phyloP scores from a whole-genome alignment of 139 green algal species.

The Chlorella vulgaris region DNA sequence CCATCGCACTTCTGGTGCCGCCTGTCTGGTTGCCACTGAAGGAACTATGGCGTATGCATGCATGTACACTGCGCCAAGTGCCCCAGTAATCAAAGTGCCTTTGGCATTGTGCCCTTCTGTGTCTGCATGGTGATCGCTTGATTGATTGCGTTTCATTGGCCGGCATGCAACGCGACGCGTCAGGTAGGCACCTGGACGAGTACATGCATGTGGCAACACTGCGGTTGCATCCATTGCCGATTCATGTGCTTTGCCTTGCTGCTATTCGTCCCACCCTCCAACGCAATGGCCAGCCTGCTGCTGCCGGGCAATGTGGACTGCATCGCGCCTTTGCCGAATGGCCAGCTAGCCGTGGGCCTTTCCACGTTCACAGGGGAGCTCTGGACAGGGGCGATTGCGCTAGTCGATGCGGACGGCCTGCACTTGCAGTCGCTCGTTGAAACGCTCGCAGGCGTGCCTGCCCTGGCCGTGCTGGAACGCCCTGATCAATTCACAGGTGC shows the following conservation, averaged over 20 bases:
- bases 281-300: neutral
- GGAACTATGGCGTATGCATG: too few species aligned
- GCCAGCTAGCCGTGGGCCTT: neutral
- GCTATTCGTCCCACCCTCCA: neutral
- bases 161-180: too few species aligned
- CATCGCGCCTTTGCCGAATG: neutral
- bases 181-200: too few species aligned
- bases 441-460: neutral
- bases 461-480: neutral
- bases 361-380: neutral
- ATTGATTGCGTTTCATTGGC: too few species aligned
- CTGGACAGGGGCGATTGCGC: neutral
- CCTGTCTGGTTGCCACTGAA: too few species aligned
- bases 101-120: too few species aligned
- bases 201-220: neutral
- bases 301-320: neutral
- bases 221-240: neutral
- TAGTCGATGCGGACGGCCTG: neutral
- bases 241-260: neutral
- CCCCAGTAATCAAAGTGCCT: too few species aligned
- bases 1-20: too few species aligned
- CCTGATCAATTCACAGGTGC: slow-evolving; percentile 26
- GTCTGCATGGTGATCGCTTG: too few species aligned
- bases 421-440: neutral
- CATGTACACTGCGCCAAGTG: too few species aligned